A percentile compares a stretch with the other conserved stretches of the same genome.
phyloP scores from a whole-genome alignment of 495 filamentous ascomycete genomes.

The Neurospora intermedia region DNA sequence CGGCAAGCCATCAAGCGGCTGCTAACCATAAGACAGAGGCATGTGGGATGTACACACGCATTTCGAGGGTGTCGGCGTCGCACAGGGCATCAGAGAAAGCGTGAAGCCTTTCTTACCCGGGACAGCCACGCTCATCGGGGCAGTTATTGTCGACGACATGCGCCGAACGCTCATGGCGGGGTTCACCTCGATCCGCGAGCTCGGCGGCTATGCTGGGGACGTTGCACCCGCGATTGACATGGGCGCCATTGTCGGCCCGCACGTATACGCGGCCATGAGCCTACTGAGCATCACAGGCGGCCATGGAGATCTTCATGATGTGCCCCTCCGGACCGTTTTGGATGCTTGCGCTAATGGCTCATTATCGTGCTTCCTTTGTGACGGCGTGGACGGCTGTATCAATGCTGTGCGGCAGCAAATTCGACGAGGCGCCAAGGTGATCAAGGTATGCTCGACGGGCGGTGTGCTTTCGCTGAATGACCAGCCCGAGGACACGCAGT shows the following conservation, averaged over 20 bases:
- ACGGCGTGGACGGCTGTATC: conserved; percentile 39
- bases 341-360: conserved; percentile 12
- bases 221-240: conserved; percentile 32
- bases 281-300: conserved; percentile 38
- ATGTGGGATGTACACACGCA: conserved; percentile 45
- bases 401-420: conserved; percentile 37
- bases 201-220: conserved; percentile 36
- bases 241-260: conserved; percentile 37
- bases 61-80: conserved; percentile 19
- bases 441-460: conserved; percentile 42
- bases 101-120: conserved; percentile 1
- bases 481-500: conserved; percentile 36
- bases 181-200: conserved; percentile 43
- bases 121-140: conserved; percentile 3
- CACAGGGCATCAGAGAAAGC: conserved; percentile 3
- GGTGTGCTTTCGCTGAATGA: conserved; percentile 37
- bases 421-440: conserved; percentile 37
- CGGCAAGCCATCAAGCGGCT: background rate
- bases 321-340: conserved; percentile 25
- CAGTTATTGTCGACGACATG: conserved; percentile 5
- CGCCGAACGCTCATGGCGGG: conserved; percentile 34
- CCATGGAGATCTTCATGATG: conserved; percentile 33
- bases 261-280: conserved; percentile 33
- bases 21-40: conserved; percentile 13
- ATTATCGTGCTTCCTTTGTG: conserved; percentile 16